A percentile compares a stretch with the other conserved stretches of the same genome.
Conservation (phyloP, 2,329 filamentous ascomycete genomes). For the Penicillium sclerotiorum region DNA sequence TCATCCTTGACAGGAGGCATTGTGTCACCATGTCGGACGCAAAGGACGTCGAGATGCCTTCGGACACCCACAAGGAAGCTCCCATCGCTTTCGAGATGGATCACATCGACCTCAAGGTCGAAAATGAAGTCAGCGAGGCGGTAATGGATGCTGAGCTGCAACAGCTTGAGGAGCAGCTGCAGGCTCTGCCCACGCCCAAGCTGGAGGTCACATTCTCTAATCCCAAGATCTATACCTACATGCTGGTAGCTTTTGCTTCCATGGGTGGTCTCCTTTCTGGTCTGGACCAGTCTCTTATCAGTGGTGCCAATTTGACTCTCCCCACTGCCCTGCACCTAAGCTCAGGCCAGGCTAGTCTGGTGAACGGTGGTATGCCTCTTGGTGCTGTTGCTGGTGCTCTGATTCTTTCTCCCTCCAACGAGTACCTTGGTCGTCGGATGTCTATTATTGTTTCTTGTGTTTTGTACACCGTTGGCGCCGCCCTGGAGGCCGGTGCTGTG, state of each 20-base stretch:
- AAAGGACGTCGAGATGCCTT: slow-evolving; percentile 31
- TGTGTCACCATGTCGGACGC: slow-evolving; percentile 10
- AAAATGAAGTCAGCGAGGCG: slow-evolving; percentile 28
- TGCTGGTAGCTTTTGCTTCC: slow-evolving; percentile 71
- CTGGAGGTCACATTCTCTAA: slow-evolving; percentile 60
- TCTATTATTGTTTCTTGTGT: slow-evolving; percentile 71
- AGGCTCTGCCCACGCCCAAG: slow-evolving; percentile 20
- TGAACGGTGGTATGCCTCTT: slow-evolving; percentile 71
- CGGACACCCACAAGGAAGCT: slow-evolving; percentile 29
- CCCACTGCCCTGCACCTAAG: slow-evolving; percentile 61
- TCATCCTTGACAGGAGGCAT: not conserved
- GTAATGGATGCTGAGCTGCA: slow-evolving; percentile 36
- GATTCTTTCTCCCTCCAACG: slow-evolving; percentile 67
- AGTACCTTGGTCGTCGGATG: slow-evolving; percentile 67
- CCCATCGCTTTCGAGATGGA: slow-evolving; percentile 29
- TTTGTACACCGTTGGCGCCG: slow-evolving; percentile 71
- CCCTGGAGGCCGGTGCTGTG: slow-evolving; percentile 67
- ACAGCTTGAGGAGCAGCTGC: slow-evolving; percentile 33
- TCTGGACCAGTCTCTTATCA: slow-evolving; percentile 73
- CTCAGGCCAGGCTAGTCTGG: slow-evolving; percentile 62
- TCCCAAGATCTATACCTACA: slow-evolving; percentile 67
- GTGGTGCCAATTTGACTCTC: slow-evolving; percentile 66
- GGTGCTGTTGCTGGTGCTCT: slow-evolving; percentile 72
- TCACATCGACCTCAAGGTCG: slow-evolving; percentile 28
- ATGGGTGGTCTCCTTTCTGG: slow-evolving; percentile 74